Percentiles rank a stretch among this genome's conserved stretches.
These are phyloP conservation scores for Botrytis tulipae DNA, from an alignment of 2,329 filamentous ascomycete species.

Conservation along the genomic window DNA sequence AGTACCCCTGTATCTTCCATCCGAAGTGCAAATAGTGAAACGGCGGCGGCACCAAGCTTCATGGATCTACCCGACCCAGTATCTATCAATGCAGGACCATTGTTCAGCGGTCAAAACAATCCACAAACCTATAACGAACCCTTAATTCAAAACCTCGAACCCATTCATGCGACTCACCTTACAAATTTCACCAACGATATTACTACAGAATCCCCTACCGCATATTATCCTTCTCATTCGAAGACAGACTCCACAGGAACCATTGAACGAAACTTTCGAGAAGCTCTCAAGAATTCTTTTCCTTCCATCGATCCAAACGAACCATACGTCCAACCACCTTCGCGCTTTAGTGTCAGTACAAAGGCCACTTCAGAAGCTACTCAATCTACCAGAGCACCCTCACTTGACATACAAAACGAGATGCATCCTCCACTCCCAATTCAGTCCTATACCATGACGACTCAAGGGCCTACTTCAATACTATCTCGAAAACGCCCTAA, in stretches of 20 bases:
- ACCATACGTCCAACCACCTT: constrained; percentile 36
- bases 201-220: neutral
- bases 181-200: neutral
- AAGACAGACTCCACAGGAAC: constrained; percentile 26
- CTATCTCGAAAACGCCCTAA: constrained; percentile 36
- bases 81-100: constrained; percentile 25
- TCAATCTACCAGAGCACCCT: constrained; percentile 33
- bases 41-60: constrained; percentile 29
- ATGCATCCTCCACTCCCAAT: constrained; percentile 21
- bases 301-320: constrained; percentile 23
- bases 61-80: constrained; percentile 25
- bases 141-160: constrained; percentile 7
- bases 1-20: constrained; percentile 32
- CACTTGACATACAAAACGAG: constrained; percentile 18
- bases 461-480: constrained; percentile 28
- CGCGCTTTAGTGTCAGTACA: constrained; percentile 39
- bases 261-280: constrained; percentile 35
- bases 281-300: constrained; percentile 30
- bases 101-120: constrained; percentile 24
- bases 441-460: constrained; percentile 8
- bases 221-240: constrained; percentile 15
- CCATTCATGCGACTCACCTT: neutral
- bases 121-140: constrained; percentile 20
- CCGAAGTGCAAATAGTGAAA: constrained; percentile 33
- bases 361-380: constrained; percentile 35